Percentiles rank a stretch among this genome's conserved stretches.
phyloP scores from a whole-genome alignment of 306 rosid genomes.

The Macrotyloma uniflorum region DNA sequence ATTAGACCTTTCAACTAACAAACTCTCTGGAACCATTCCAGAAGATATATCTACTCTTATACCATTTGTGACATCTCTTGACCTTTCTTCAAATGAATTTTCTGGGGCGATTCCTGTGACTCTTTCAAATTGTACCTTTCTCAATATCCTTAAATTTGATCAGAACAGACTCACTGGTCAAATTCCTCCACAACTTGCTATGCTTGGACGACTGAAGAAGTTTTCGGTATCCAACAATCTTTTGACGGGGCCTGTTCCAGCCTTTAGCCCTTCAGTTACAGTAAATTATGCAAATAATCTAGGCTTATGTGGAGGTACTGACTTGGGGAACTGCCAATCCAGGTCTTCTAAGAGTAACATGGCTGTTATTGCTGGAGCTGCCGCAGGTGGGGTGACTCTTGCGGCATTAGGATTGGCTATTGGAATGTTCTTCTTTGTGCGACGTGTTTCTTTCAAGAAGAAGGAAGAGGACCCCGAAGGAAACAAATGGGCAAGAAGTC shows the following conservation, averaged over 20 bases:
- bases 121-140: conserved; percentile 55
- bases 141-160: conserved; percentile 66
- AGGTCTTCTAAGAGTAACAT: conserved; percentile 44
- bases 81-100: conserved; percentile 67
- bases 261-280: accelerated
- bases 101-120: conserved; percentile 58
- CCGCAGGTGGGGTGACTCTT: conserved; percentile 67
- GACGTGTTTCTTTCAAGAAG: conserved; percentile 59
- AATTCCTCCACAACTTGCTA: conserved; percentile 54
- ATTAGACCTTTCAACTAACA: conserved; percentile 74
- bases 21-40: conserved; percentile 64
- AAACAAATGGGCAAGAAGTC: conserved; percentile 90
- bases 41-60: conserved; percentile 36
- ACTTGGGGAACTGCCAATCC: conserved; percentile 31
- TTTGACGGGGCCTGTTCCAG: conserved; percentile 69
- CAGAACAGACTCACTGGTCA: conserved; percentile 61
- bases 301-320: conserved; percentile 59
- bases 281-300: conserved; percentile 58
- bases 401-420: conserved; percentile 59
- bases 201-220: conserved; percentile 50
- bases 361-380: conserved; percentile 74
- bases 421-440: conserved; percentile 64
- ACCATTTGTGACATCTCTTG: conserved; percentile 37
- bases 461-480: conserved; percentile 91
- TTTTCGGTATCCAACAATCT: conserved; percentile 62